Base-by-base conservation (phyloP, 2,329 filamentous ascomycete genomes). In the Septoria petroselini region DNA sequence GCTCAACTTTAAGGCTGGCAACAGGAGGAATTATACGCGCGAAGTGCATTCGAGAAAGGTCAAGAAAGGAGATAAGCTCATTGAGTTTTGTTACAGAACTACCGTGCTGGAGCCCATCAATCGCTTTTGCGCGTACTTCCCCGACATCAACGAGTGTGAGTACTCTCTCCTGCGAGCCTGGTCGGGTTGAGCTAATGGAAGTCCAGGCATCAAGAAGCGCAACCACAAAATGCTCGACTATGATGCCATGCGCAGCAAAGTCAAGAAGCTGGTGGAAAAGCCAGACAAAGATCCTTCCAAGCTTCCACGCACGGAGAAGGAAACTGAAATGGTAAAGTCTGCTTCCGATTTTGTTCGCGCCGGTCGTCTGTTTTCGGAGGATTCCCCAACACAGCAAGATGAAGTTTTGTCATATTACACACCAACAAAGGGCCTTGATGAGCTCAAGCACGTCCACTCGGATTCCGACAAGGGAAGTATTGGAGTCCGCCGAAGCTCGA, bases 141-240 rank as follows among this genome's bases (percentile, higher is more conserved):
- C 93, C 27, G 93, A 98, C 70, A 91, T 98, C 67, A 98, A 98
- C 73, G 90, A 96, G 75, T 96, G 91, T 85, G 73, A 48, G 81
- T 66, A 4, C 14, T 21, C 18, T 2, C 8, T 21, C 9, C 15
- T n/a, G 25, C 19, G 19, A 37, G 4, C 3, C 37, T 3, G n/a
- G 35, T 49, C 34, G n/a, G n/a, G n/a, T n/a, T 47, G 19, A 44
- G 15, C 55, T 58, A 27, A 58, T 17, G 2, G 3, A 5, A 0
- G 17, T 19, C 7, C 58, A 86, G 82, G 82, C 72, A 96, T 98
- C 73, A 98, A 97, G 76, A 98, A 98, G 76, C 88, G 94, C 65
- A 87, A 94, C 65, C 88, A 98, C 80, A 98, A 98, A 73, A 85
- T 97, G 50, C 87, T 97, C 61, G 94, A 98, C 73, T 98, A 98